Base-by-base conservation (phyloP, 2,329 filamentous ascomycete genomes). In the Monosporascus sp. region DNA sequence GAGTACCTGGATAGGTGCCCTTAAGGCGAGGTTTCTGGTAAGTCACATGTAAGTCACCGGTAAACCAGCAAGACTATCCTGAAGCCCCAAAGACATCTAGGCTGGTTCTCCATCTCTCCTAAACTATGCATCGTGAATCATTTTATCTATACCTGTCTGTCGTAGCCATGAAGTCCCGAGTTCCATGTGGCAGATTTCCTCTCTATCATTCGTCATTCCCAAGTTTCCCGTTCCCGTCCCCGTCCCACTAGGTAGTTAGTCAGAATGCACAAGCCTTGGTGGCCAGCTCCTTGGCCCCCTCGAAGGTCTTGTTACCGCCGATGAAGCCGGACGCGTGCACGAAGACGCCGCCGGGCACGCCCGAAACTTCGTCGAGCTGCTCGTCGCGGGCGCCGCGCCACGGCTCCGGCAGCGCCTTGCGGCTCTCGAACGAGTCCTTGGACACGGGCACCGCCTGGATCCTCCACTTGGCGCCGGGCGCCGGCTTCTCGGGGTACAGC, bases 271-370 rank as follows among this genome's bases (percentile, higher is more conserved):
- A 74, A 2, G 88, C 87, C 78, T 88, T 90, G 70, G 80, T 74
- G 5, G 92, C 91, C 91, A 97, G 96, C 54, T 85, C 84, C 69
- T 90, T 81, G 26, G 85, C 92, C 31, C 94, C 94, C 57, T 96
- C 90, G 65, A 89, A 94, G 0, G 88, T 95, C 78, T 89, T 87
- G 73, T 97, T 95, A 2, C 94, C 94, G 19, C 94, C 94, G 67
- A 97, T 97, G 74, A 99, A 99, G 27, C 94, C 94, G 51, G 88
- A 87, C 3, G 92, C 92, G 69, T 99, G 94, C 31, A 97, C 88
- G 69, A 99, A 99, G 27, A 99, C 86, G 58, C 89, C 86, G 7
- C 92, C 90, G 5, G 77, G 75, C 27, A 91, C 77, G 37, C 86
- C 85, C 24, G 81, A 75, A 17, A 91, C 78, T 61, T 81, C 80